Conservation (phyloP, 352 stramenopile genomes). For the Globisporangium recalcitrans region DNA sequence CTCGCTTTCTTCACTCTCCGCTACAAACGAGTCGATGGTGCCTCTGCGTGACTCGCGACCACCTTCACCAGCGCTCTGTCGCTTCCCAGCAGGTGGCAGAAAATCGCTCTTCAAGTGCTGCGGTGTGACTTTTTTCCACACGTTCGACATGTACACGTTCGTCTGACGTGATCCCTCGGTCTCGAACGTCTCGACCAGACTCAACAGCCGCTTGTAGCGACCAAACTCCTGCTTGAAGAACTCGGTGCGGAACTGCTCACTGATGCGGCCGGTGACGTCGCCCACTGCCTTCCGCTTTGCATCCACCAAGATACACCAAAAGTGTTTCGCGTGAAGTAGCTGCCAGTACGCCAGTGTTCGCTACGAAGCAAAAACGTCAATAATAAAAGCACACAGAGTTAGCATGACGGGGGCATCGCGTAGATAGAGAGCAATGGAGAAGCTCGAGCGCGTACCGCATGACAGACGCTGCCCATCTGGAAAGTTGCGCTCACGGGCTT, state of each 20-base stretch:
- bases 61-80: background rate
- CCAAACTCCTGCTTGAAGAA: constrained; percentile 69
- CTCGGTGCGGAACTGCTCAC: constrained; percentile 25
- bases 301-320: constrained; percentile 71
- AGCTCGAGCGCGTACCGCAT: constrained; percentile 38
- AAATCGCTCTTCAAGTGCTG: constrained; percentile 47
- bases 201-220: constrained; percentile 64
- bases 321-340: constrained; percentile 74
- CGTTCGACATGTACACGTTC: constrained; percentile 38
- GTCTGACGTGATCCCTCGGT: constrained; percentile 39
- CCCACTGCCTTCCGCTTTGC: constrained; percentile 42
- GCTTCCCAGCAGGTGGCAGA: constrained; percentile 18
- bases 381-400: background rate
- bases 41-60: constrained; percentile 30
- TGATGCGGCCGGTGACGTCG: constrained; percentile 41
- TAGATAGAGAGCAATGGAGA: background rate
- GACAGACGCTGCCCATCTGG: constrained; percentile 74
- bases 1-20: constrained; percentile 46
- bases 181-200: constrained; percentile 61
- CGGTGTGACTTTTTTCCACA: constrained; percentile 56
- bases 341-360: constrained; percentile 75
- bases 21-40: constrained; percentile 54
- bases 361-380: constrained; percentile 23
- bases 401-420: background rate
- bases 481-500: constrained; percentile 33